Base-by-base conservation (phyloP, 2,329 filamentous ascomycete genomes). In the Metarhizium brunneum region DNA sequence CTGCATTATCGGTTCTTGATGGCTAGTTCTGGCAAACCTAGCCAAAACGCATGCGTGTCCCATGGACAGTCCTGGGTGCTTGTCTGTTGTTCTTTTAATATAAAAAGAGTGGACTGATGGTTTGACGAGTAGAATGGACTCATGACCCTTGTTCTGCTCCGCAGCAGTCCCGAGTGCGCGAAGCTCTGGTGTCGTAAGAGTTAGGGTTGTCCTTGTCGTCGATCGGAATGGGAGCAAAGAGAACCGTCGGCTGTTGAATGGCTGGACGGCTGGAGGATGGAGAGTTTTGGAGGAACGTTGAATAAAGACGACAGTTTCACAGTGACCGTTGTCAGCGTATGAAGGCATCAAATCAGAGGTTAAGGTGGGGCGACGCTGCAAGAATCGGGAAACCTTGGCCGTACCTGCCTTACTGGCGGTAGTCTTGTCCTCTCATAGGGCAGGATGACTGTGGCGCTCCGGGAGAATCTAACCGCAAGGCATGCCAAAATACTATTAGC, bases 291-390 rank as follows among this genome's bases (percentile, higher is more conserved):
- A 35, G 32, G 7, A 35, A 35, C 32, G 10, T 35, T 35, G 47
- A 35, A 35, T 8, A 16, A 32, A n/a, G 47, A 16, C 13, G 13
- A 50, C 14, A 13, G 51, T 54, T 54, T 52, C 55, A 57, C 52
- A 13, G 54, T 47, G 45, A 47, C 50, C 45, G 47, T 56, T 53
- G 40, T 56, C 52, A 50, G 50, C 54, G 51, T 36, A 47, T 56
- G 36, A 51, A 53, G 45, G 47, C 51, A 50, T n/a, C 38, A 25
- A 35, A 56, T 53, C 52, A 47, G 47, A 56, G 32, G n/a, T 8
- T n/a, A 47, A 20, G 52, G 47, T 51, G 55, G 55, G 35, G 35
- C 52, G 13, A 54, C 51, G 47, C 52, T 52, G 42, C 52, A 49
- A 29, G 40, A 48, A 54, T 54, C 55, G 55, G 55, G 36, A 51